Evolutionary conservation across 1,284 basidiomycete species (phyloP), one percentile per base, ranked within the genome.

Genomic region (Malassezia globosa): DNA sequence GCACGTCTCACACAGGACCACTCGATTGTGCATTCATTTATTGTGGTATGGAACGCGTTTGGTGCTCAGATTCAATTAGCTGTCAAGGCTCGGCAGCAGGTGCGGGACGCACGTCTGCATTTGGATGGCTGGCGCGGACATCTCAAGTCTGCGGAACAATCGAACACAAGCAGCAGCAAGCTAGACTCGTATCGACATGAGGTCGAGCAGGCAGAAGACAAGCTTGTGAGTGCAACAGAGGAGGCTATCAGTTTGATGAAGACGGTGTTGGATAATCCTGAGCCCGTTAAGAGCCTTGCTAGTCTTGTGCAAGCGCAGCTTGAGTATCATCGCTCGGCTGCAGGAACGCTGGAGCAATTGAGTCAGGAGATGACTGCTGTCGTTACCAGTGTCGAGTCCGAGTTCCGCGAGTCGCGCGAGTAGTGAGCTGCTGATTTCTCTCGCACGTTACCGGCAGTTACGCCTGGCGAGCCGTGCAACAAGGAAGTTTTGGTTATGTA

Each of bases 241-340:
- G 86, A 92, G 31, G 92, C 92, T 1, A 96, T 97, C 69, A 87
- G 85, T 11, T 79, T 94, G 51, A 96, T 96, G 92, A 94, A 96
- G 78, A 84, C 85, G 34, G 90, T 96, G 11, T 79, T 96, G 36
- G 90, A 96, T 67, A 94, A 95, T 75, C 92, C 92, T 38, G 92
- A 96, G 75, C 87, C 92, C 1, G 75, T 96, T 70, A 88, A 87
- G 79, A 87, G 89, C 74, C 74, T 97, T 42, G 87, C 88, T 56
- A 83, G 87, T 66, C 82, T 97, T 47, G 80, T 83, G 69, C 94
- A 94, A 74, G 87, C 94, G 38, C 75, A 92, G 77, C 79, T 94
- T 37, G 76, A 84, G 61, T 95, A 80, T 78, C 83, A 85, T 73
- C 81, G 83, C 29, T 76, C 81, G 29, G 85, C 87, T 7, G 87